These are phyloP conservation scores for Trichomonas tenax DNA, from an alignment of 208 protist genomes.

Conservation along the genomic window DNA sequence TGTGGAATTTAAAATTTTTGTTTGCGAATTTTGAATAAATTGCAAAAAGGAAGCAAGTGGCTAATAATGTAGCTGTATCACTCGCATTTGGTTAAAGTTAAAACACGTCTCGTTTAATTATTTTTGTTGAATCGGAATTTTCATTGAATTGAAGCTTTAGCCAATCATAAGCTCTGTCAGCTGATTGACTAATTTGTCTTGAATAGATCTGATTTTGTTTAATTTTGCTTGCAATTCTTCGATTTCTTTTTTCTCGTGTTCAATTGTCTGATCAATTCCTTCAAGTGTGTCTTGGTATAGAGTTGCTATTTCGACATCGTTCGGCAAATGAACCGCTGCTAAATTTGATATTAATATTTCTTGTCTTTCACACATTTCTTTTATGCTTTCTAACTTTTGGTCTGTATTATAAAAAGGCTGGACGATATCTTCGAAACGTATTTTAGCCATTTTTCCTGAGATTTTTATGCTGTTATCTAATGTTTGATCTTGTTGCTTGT, in stretches of 20 bases:
- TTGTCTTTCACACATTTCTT: not conserved
- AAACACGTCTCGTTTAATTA: too few species aligned
- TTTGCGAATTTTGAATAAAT: too few species aligned
- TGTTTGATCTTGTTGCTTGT: not conserved
- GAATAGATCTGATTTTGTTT: not conserved
- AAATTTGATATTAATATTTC: not conserved
- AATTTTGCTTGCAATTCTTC: not conserved
- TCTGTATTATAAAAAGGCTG: not conserved
- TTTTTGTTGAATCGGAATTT: too few species aligned
- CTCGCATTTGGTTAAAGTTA: too few species aligned
- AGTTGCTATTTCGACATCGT: not conserved
- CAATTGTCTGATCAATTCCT: not conserved
- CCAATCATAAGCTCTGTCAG: not conserved
- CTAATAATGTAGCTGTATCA: too few species aligned
- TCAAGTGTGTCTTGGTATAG: not conserved
- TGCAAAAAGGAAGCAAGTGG: too few species aligned
- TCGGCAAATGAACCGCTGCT: not conserved
- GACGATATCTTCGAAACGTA: not conserved
- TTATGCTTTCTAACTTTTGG: not conserved
- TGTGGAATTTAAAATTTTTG: too few species aligned
- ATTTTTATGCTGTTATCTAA: not conserved
- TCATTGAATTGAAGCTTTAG: too few species aligned
- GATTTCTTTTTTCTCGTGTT: not conserved
- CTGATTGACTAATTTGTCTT: not conserved
- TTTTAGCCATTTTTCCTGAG: not conserved